Percentiles rank a stretch among this genome's conserved stretches.
Conservation (phyloP, 1,284 basidiomycete genomes). For the Caloboletus inedulis region DNA sequence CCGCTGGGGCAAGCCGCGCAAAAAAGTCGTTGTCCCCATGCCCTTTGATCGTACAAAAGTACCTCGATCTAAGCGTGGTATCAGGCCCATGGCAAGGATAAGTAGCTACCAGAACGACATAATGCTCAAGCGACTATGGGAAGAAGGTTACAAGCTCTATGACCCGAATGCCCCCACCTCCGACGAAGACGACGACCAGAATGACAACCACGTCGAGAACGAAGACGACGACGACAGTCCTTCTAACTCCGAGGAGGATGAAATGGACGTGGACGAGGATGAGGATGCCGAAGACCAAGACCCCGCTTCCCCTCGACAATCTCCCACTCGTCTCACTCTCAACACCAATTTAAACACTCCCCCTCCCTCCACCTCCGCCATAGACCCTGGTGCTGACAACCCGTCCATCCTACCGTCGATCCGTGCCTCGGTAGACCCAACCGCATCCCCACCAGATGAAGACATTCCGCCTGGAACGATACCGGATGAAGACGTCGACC, state of each 20-base stretch:
- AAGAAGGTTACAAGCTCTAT: constrained; percentile 19
- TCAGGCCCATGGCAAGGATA: not conserved
- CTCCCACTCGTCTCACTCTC: constrained; percentile 19
- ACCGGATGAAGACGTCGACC: constrained; percentile 27
- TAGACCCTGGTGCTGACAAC: constrained; percentile 13
- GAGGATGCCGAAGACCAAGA: constrained; percentile 31
- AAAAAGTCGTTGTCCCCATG: constrained; percentile 17
- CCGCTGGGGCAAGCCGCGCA: constrained; percentile 1
- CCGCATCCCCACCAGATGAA: constrained; percentile 20
- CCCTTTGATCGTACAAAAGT: constrained; percentile 21
- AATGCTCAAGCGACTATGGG: constrained; percentile 15
- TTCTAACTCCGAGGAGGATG: constrained; percentile 31
- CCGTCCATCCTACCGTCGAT: constrained; percentile 20
- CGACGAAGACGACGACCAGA: constrained; percentile 26
- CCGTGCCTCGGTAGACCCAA: constrained; percentile 23
- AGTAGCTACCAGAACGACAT: not conserved
- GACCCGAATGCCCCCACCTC: constrained; percentile 23
- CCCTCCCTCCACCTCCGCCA: constrained; percentile 10
- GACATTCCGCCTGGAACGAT: constrained; percentile 4
- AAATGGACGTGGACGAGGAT: constrained; percentile 38
- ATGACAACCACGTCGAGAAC: constrained; percentile 6
- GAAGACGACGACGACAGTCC: constrained; percentile 13
- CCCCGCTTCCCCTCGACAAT: constrained; percentile 11
- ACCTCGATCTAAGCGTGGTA: constrained; percentile 20
- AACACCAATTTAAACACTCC: constrained; percentile 17